A percentile compares a stretch with the other conserved stretches of the same genome.
Conservation (phyloP, 345 rosid species). For the Boechera divaricarpa region DNA sequence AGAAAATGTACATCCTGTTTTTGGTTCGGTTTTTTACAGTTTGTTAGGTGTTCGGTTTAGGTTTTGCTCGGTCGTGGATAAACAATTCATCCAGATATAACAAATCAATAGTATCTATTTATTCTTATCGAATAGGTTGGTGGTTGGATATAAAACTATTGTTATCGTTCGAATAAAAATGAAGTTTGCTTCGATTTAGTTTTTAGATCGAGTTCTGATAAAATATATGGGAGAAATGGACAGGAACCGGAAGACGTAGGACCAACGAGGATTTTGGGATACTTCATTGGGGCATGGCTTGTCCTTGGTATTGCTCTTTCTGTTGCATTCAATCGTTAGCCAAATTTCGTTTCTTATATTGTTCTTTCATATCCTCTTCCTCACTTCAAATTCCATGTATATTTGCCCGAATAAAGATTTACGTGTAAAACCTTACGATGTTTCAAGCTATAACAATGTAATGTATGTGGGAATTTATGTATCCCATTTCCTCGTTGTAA, state of each 20-base stretch:
- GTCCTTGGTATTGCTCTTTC: constrained; percentile 60
- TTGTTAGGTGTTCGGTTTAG: background rate
- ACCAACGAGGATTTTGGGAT: constrained; percentile 76
- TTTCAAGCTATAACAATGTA: constrained; percentile 15
- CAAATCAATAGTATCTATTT: background rate
- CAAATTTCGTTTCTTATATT: background rate
- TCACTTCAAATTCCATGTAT: constrained; percentile 18
- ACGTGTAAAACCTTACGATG: background rate
- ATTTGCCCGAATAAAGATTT: background rate
- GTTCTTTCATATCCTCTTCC: background rate
- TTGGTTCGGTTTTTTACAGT: background rate
- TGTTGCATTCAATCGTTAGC: constrained; percentile 59
- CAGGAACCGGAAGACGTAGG: constrained; percentile 82
- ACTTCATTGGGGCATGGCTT: constrained; percentile 74
- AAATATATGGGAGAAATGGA: constrained; percentile 1
- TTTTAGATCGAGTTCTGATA: too few species aligned
- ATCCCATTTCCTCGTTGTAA: background rate
- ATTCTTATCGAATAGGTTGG: too few species aligned
- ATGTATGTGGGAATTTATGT: background rate
- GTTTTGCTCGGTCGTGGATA: background rate
- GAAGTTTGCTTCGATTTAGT: too few species aligned
- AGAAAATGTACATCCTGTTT: background rate
- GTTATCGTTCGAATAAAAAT: too few species aligned
- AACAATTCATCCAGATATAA: background rate
- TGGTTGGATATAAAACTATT: too few species aligned